Base-by-base conservation (phyloP, 2,329 filamentous ascomycete genomes). In the Talaromyces sp. region DNA sequence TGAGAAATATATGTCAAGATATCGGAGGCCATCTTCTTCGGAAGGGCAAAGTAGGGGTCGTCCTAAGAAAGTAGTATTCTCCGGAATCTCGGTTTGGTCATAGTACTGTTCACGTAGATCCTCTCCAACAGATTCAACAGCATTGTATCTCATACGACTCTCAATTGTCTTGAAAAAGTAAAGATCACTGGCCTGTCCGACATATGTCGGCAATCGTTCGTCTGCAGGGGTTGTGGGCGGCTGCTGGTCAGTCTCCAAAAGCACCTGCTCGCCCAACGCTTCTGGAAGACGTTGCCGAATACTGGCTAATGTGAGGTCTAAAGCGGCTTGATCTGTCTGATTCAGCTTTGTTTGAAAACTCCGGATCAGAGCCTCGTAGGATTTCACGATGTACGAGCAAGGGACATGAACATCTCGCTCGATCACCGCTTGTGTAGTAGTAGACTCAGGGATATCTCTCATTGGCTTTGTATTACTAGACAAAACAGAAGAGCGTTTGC, bases 141-240 rank as follows among this genome's bases (percentile, higher is more conserved):
- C 65, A 25, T 68, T 60, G n/a, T 66, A 63, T 8, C 33, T 63
- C 37, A 69, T 63, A n/a, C 69, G 63, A 16, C 67, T 66, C 66
- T 73, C 71, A 16, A 76, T 67, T 5, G 72, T 64, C 40, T 77
- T 72, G 65, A 75, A 75, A 61, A 77, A 76, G 39, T 70, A 70
- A 23, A 77, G 70, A 44, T 77, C 75, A 66, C 74, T 76, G n/a
- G 73, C 73, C 58, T 76, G 73, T 39, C 75, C 76, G 1, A 77
- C 66, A 62, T 75, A 77, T 6, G 72, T 71, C 39, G 71, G 67
- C 8, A 63, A 67, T 8, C 37, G 33, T 8, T 28, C 44, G 25
- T 62, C 60, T 28, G 28, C 28, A 40, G 63, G 60, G 11, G 61
- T n/a, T 9, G 14, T 37, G 21, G 33, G 54, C n/a, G 25, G 28